Conservation (phyloP, 805 yeast species). For the Candida sphagnicola region DNA sequence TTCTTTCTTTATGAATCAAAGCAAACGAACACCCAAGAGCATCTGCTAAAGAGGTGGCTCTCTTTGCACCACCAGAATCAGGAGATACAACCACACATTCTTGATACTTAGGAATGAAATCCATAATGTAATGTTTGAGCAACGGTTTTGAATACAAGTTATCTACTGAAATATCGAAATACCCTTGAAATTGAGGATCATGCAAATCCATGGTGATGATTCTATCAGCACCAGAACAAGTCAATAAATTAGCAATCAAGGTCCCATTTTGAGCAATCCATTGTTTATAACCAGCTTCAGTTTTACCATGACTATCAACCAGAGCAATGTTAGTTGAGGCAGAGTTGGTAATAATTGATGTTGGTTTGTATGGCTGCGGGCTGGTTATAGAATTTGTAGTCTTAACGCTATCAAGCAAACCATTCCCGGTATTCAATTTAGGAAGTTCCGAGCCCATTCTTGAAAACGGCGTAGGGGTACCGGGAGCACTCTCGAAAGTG, state of each 20-base stretch:
- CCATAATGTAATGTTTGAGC: constrained; percentile 76
- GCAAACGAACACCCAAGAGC: constrained; percentile 86
- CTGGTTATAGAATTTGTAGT: constrained; percentile 3
- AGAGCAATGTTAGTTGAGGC: constrained; percentile 30
- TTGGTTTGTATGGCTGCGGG: constrained; percentile 14
- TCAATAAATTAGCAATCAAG: constrained; percentile 78
- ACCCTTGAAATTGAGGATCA: constrained; percentile 97
- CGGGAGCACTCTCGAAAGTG: constrained; percentile 50
- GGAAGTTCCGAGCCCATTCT: constrained; percentile 16
- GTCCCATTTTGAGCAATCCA: constrained; percentile 98
- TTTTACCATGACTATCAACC: constrained; percentile 35
- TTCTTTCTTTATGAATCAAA: constrained; percentile 88
- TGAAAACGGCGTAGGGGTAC: constrained; percentile 43
- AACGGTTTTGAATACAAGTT: constrained; percentile 87
- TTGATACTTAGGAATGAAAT: constrained; percentile 71
- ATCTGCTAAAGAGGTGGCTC: constrained; percentile 95
- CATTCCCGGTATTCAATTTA: constrained; percentile 6
- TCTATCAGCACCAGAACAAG: constrained; percentile 94
- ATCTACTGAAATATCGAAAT: constrained; percentile 94
- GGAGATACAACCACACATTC: constrained; percentile 94
- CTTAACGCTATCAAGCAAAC: neutral
- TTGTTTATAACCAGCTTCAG: constrained; percentile 73
- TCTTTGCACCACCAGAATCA: constrained; percentile 98
- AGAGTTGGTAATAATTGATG: constrained; percentile 28
- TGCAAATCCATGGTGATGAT: constrained; percentile 97